Base-by-base conservation (phyloP, 257 asterid species). In the Plantago major region DNA sequence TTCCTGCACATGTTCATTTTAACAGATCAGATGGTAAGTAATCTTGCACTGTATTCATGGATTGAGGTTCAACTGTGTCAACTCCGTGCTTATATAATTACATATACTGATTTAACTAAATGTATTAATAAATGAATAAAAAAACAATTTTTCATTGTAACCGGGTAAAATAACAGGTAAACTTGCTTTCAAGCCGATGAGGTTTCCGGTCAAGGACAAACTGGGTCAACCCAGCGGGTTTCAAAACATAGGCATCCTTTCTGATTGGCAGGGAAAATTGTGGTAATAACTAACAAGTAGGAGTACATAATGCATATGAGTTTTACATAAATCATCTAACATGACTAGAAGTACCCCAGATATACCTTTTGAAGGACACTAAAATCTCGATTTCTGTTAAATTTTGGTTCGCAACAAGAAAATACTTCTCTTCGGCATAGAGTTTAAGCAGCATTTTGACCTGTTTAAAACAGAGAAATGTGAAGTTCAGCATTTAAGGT, bases 311-410 rank as follows among this genome's bases (percentile, higher is more conserved):
- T 47, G 19, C 19, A 15, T 17, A 1, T 0, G 19, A 49, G 11
- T n/a, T 49, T 19, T 2, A 53, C 9, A 53, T 2, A 18, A 53
- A 0, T 26, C 14, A 6, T 52, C 58, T 19, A 53, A 22, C 18
- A 22, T 7, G 9, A 19, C 14, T 2, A 22, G 26, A 22, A 22
- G 26, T 22, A 22, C 26, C 26, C 26, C 16, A 22, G 14, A 69
- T 45, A 14, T 77, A 89, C 98, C 98, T n/a, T n/a, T 92, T 92
- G 69, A 89, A 92, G 69, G 91, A 76, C 59, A 89, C 87, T 18
- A 80, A 71, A 67, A 84, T 87, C 78, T 81, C 82, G 22, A 86
- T 70, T 28, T 89, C 82, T 58, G 64, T 70, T 47, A 63, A 67
- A 61, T 38, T 58, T 64, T 66, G 78, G 74, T 79, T 79, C 70